Evolutionary conservation across 2,329 filamentous ascomycete genomes (phyloP).

Genomic region (Alternaria angustiovoidea): DNA sequence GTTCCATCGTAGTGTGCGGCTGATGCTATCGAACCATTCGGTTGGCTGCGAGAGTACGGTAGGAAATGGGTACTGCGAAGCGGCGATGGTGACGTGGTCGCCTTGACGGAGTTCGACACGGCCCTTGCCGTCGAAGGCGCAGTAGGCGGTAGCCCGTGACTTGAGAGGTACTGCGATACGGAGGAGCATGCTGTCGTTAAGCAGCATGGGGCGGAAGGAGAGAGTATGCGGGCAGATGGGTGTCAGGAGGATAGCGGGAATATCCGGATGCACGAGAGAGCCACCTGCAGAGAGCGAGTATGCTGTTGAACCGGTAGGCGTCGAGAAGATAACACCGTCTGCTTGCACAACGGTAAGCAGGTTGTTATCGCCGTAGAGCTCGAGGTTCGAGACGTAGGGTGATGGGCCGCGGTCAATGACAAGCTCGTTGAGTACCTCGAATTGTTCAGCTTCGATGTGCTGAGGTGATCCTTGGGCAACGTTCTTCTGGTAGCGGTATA

Average conservation of each 20-base stretch:
- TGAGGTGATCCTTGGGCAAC: slow-evolving; percentile 64
- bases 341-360: slow-evolving; percentile 95
- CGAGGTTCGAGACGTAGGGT: slow-evolving; percentile 95
- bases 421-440: slow-evolving; percentile 97
- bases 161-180: slow-evolving; percentile 85
- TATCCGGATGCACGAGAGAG: slow-evolving; percentile 94
- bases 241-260: slow-evolving; percentile 94
- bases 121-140: slow-evolving; percentile 96
- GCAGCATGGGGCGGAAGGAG: slow-evolving; percentile 96
- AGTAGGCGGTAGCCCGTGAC: slow-evolving; percentile 93
- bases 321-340: slow-evolving; percentile 97
- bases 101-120: slow-evolving; percentile 91
- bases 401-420: slow-evolving; percentile 97
- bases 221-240: slow-evolving; percentile 97
- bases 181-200: slow-evolving; percentile 92
- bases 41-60: slow-evolving; percentile 88
- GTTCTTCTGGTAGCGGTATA: slow-evolving; percentile 72
- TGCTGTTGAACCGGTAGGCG: slow-evolving; percentile 87
- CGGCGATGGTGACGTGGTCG: slow-evolving; percentile 95
- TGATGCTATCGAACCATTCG: slow-evolving; percentile 97
- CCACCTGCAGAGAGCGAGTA: slow-evolving; percentile 96
- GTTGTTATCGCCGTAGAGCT: slow-evolving; percentile 94
- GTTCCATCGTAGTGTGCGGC: slow-evolving; percentile 93
- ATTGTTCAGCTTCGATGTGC: slow-evolving; percentile 86
- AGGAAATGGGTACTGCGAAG: slow-evolving; percentile 95